Conservation (phyloP, 2,329 filamentous ascomycete species). For the Helminthosporium solani region DNA sequence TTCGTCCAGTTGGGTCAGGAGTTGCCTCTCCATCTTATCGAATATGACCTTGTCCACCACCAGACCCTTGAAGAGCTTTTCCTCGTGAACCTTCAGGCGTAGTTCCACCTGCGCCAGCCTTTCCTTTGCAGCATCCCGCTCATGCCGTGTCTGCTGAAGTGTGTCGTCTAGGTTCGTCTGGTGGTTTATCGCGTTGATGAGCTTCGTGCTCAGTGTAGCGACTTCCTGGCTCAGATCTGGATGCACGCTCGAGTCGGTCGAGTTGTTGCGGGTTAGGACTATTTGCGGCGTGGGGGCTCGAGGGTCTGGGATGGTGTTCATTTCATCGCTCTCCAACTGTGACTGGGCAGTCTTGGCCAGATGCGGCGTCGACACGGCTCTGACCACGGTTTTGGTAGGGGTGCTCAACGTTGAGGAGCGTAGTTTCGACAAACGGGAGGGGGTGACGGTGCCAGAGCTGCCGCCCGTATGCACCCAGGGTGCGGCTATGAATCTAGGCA, state of each 20-base stretch:
- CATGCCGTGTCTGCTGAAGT: constrained; percentile 76
- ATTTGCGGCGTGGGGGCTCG: constrained; percentile 45
- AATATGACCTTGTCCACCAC: constrained; percentile 73
- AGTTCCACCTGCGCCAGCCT: constrained; percentile 68
- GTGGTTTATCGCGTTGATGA: constrained; percentile 96
- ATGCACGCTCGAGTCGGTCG: constrained; percentile 51
- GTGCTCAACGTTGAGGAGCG: constrained; percentile 39
- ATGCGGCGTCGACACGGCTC: constrained; percentile 41
- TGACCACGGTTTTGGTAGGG: constrained; percentile 38
- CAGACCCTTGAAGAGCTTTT: constrained; percentile 68
- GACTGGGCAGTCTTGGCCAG: constrained; percentile 30
- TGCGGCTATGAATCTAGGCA: constrained; percentile 36
- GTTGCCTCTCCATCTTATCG: constrained; percentile 55
- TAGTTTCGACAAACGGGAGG: constrained; percentile 33
- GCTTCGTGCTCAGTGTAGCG: constrained; percentile 86
- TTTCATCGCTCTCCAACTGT: constrained; percentile 49
- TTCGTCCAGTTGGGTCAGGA: constrained; percentile 45
- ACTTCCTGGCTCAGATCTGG: constrained; percentile 73
- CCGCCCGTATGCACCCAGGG: constrained; percentile 35
- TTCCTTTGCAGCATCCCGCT: constrained; percentile 72
- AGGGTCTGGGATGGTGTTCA: constrained; percentile 68
- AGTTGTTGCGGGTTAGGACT: constrained; percentile 43
- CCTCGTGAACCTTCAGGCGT: constrained; percentile 68
- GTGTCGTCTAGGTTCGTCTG: constrained; percentile 90
- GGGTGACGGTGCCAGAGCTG: constrained; percentile 35